Evolutionary conservation across 164 flowering plant genomes (phyloP), one percentile per base, ranked within the genome.

Genomic region (Vitis rotundifolia): DNA sequence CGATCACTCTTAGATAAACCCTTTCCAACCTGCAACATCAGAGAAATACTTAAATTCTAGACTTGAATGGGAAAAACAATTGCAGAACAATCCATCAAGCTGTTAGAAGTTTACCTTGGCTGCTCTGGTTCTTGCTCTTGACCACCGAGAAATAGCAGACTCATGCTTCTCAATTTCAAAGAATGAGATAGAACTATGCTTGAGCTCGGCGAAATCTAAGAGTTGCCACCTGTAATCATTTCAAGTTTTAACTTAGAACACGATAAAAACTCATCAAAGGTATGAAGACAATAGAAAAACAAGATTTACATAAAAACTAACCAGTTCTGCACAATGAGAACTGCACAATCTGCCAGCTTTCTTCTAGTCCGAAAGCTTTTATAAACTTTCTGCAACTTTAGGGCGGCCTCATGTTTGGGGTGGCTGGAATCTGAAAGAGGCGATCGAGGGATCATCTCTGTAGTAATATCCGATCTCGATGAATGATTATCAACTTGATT

Each of bases 291-390:
- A 59, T 8, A 6, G n/a, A 1, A 54, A 9, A 26, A 0, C 9
- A 49, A 7, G 3, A 56, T 29, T 49, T 15, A 51, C 14, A 55
- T 29, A 64, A 9, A 15, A n/a, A 26, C 75, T 14, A 69, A 90
- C 97, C 97, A 92, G 79, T 86, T 80, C 73, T 92, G 95, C 76
- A 89, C 97, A 12, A 86, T 88, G 14, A 94, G 88, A 71, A 94
- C 96, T 6, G 98, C 98, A 78, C 97, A 94, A 75, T 94, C 98
- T 8, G 98, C 98, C 44, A 94, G 83, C 81, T 86, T 87, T 79
- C 98, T 73, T 69, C 98, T 84, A 0, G 97, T 94, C 28, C 97
- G 73, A 71, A 92, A 94, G 73, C 98, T 94, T 78, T 92, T 92
- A 77, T 94, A 94, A 18, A 94, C 98, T 77, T 94, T 94, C 84